Percentiles rank a stretch among this genome's conserved stretches.
Conservation (phyloP, 139 green algal genomes). For the Ettlia oleoabundans region DNA sequence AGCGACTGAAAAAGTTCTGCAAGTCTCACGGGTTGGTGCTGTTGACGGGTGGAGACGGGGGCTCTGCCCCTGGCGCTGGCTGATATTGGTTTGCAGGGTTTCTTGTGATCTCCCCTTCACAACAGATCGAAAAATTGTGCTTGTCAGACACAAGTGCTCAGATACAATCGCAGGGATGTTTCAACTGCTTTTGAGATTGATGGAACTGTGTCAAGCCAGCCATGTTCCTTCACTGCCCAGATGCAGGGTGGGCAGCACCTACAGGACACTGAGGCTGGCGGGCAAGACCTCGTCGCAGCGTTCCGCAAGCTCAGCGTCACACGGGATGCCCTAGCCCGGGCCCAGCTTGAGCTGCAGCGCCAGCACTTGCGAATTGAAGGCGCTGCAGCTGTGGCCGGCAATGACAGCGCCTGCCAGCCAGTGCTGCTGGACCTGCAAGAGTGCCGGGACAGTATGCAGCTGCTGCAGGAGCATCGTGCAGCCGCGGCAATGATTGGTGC, state of each 20-base stretch:
- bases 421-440: conserved; percentile 12
- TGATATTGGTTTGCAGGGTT: no score
- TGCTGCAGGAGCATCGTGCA: background rate
- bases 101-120: background rate
- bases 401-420: background rate
- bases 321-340: background rate
- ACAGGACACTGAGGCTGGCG: background rate
- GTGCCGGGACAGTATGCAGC: conserved; percentile 3
- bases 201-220: background rate
- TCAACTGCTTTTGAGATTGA: background rate
- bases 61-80: no score
- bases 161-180: background rate
- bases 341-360: background rate
- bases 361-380: background rate
- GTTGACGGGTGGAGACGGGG: no score
- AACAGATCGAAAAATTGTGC: background rate
- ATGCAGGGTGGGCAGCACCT: background rate
- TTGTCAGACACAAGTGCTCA: background rate
- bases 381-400: background rate
- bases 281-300: background rate
- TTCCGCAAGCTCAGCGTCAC: conserved; percentile 9
- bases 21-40: background rate
- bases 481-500: background rate
- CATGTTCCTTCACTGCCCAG: background rate
- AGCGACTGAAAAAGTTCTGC: background rate